These are phyloP conservation scores for Huntiella moniliformis DNA, from an alignment of 2,329 filamentous ascomycete genomes.

Conservation along the genomic window DNA sequence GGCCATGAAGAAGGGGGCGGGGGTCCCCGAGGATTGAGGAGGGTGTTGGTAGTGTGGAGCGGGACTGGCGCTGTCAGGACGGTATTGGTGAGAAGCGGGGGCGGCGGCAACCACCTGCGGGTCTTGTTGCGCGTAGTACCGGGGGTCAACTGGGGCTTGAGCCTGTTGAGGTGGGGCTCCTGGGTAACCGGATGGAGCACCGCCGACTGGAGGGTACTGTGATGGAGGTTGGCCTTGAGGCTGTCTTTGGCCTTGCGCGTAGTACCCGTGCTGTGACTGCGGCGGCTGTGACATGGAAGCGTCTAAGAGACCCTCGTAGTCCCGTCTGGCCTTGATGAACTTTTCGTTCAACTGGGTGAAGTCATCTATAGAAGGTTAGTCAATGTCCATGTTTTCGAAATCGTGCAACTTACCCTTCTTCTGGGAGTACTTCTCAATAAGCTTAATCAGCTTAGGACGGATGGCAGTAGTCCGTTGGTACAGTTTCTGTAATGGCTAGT, in stretches of 20 bases:
- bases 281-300: constrained; percentile 92
- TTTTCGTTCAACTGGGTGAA: constrained; percentile 98
- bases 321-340: constrained; percentile 93
- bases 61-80: constrained; percentile 19
- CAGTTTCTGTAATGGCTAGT: constrained; percentile 31
- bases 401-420: constrained; percentile 56
- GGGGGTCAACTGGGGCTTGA: constrained; percentile 12
- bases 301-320: constrained; percentile 91
- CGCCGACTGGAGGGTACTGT: constrained; percentile 47
- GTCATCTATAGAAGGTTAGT: constrained; percentile 45
- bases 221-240: constrained; percentile 19
- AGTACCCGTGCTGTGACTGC: constrained; percentile 48
- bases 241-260: constrained; percentile 41
- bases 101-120: neutral
- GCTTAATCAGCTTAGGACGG: constrained; percentile 85
- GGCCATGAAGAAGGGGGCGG: constrained; percentile 48
- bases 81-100: neutral
- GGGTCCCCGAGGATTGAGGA: constrained; percentile 22
- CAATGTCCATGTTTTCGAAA: neutral
- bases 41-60: constrained; percentile 37
- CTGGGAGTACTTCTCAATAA: constrained; percentile 97
- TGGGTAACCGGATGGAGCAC: constrained; percentile 27
- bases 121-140: constrained; percentile 11
- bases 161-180: neutral
- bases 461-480: constrained; percentile 93